Percentiles rank a stretch among this genome's conserved stretches.
Evolutionary conservation across 2,329 filamentous ascomycete genomes (phyloP).

Genomic region (Verticillium albo-atrum): DNA sequence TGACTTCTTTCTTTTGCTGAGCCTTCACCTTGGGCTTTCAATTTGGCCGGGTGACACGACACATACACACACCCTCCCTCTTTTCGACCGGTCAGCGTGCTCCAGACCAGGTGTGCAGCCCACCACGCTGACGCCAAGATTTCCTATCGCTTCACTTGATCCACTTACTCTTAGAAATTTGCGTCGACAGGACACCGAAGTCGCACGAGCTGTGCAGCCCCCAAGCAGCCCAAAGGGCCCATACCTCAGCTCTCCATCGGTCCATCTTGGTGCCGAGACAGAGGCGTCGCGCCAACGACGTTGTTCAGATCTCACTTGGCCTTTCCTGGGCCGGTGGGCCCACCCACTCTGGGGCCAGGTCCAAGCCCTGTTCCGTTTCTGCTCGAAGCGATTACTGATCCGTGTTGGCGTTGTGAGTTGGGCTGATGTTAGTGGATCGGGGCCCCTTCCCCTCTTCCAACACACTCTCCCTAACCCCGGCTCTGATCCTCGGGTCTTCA

Average conservation of each 20-base stretch:
- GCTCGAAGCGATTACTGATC: not conserved
- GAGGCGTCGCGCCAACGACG: not conserved
- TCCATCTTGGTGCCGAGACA: not conserved
- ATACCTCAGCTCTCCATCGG: not conserved
- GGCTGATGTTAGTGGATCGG: not conserved
- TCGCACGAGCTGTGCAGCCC: not conserved
- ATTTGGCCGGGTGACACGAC: too few species aligned
- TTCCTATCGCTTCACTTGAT: not conserved
- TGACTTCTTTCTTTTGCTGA: too few species aligned
- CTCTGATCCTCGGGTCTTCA: not conserved
- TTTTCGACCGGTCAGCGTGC: not conserved
- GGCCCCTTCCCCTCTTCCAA: not conserved
- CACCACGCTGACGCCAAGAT: not conserved
- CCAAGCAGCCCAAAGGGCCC: not conserved
- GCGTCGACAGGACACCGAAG: not conserved
- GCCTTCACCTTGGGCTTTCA: too few species aligned
- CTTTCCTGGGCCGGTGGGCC: too few species aligned
- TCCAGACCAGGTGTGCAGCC: not conserved
- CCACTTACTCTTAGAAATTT: not conserved
- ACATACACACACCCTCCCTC: too few species aligned
- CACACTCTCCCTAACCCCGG: not conserved
- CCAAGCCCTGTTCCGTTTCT: not conserved
- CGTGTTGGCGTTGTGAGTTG: not conserved
- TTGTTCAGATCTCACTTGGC: not conserved
- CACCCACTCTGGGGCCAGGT: too few species aligned